Conservation (phyloP, 2,329 filamentous ascomycete genomes). For the Ophiostoma perfectum region DNA sequence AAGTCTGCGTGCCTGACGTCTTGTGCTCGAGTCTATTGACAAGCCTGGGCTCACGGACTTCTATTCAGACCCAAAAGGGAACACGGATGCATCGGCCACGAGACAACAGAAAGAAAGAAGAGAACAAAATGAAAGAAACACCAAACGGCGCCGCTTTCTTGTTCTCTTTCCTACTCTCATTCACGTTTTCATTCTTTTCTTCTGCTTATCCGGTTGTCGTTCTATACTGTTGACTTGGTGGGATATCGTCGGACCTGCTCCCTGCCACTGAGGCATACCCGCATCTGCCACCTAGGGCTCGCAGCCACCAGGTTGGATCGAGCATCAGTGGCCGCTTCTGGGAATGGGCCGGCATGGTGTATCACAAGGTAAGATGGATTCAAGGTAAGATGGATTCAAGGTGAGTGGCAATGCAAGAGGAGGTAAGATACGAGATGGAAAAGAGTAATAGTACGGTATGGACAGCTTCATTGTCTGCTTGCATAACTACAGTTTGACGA, state of each 20-base stretch:
- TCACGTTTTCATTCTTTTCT: background rate
- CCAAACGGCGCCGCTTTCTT: background rate
- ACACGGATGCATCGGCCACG: background rate
- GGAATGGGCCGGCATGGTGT: background rate
- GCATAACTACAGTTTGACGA: background rate
- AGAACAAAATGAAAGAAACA: background rate
- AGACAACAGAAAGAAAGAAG: constrained; percentile 3
- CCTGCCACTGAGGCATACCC: background rate
- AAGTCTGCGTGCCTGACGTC: no score
- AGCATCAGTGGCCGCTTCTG: background rate
- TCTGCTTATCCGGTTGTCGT: background rate
- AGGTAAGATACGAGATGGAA: background rate
- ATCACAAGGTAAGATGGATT: background rate
- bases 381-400: background rate
- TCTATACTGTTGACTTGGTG: background rate
- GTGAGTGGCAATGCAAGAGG: background rate
- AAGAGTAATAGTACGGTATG: background rate
- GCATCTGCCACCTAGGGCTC: background rate
- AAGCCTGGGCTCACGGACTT: background rate
- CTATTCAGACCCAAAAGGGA: constrained; percentile 11
- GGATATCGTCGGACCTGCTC: background rate
- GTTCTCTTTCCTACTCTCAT: background rate
- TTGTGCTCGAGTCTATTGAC: background rate
- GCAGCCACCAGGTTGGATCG: background rate
- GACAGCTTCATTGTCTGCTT: background rate